Percentiles rank a stretch among this genome's conserved stretches.
These are phyloP conservation scores for Fusarium sp. DNA, from an alignment of 2,329 filamentous ascomycete species.

Conservation along the genomic window DNA sequence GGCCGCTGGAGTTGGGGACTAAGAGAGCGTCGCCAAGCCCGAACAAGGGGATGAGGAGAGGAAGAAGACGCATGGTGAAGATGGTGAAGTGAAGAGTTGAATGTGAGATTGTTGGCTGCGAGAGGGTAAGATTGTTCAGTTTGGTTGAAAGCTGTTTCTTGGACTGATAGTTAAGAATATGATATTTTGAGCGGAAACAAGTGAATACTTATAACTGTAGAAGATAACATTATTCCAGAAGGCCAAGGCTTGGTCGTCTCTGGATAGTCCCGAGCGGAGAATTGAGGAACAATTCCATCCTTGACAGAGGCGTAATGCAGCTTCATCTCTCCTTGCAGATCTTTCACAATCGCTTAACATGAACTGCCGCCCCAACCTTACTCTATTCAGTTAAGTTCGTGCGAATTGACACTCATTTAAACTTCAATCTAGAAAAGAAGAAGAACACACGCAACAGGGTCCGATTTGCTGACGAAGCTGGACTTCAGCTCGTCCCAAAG, in stretches of 20 bases:
- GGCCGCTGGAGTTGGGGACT: conserved; percentile 50
- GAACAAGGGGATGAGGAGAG: conserved; percentile 31
- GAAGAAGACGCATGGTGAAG: conserved; percentile 36
- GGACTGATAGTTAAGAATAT: not conserved
- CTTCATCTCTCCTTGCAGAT: not conserved
- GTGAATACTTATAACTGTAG: conserved; percentile 6
- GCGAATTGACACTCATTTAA: conserved; percentile 22
- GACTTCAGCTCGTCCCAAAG: not conserved
- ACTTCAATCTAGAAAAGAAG: not conserved
- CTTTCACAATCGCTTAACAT: not conserved
- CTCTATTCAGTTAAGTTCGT: conserved; percentile 18
- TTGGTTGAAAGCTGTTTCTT: not conserved
- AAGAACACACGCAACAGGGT: not conserved
- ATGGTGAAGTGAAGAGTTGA: accelerated
- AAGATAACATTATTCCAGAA: not conserved
- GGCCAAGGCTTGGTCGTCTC: not conserved
- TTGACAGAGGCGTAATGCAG: not conserved
- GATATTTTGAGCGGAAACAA: not conserved
- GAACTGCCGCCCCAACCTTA: not conserved
- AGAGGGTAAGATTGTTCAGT: not conserved
- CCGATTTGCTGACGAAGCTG: not conserved
- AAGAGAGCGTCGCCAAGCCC: conserved; percentile 42
- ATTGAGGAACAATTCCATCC: not conserved
- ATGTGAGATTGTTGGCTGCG: accelerated
- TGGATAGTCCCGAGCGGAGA: not conserved